Percentiles rank a stretch among this genome's conserved stretches.
Conservation (phyloP, 2,329 filamentous ascomycete genomes). For the Xylaria sp. region DNA sequence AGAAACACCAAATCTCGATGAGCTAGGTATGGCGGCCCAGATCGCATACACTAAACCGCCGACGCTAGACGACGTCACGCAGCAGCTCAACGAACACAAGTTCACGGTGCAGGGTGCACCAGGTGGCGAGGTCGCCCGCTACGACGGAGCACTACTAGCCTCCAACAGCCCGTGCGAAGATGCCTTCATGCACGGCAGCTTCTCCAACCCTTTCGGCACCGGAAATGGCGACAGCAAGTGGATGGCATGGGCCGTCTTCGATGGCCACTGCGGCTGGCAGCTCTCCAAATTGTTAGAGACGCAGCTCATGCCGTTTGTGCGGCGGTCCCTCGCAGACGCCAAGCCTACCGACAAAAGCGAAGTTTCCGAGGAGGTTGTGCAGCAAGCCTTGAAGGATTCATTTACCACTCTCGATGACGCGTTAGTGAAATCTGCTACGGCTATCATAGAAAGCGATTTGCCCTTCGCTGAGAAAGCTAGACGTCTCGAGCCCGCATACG, state of each 20-base stretch:
- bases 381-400: conserved; percentile 53
- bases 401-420: conserved; percentile 54
- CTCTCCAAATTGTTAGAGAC: conserved; percentile 49
- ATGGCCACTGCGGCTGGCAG: conserved; percentile 53
- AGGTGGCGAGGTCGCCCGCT: conserved; percentile 43
- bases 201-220: conserved; percentile 44
- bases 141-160: conserved; percentile 50
- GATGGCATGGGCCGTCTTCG: conserved; percentile 52
- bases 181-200: conserved; percentile 50
- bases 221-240: conserved; percentile 39
- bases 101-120: conserved; percentile 36
- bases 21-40: conserved; percentile 43
- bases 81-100: conserved; percentile 47
- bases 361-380: conserved; percentile 45
- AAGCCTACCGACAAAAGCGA: conserved; percentile 34
- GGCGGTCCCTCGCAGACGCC: conserved; percentile 42
- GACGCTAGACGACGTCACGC: conserved; percentile 45
- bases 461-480: conserved; percentile 48
- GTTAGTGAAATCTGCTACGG: conserved; percentile 46
- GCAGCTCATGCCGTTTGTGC: conserved; percentile 49
- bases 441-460: conserved; percentile 48
- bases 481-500: conserved; percentile 48
- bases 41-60: conserved; percentile 44
- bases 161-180: conserved; percentile 52
- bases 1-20: conserved; percentile 45